Base-by-base conservation (phyloP, 2,329 filamentous ascomycete species). In the Huntiella decipiens region DNA sequence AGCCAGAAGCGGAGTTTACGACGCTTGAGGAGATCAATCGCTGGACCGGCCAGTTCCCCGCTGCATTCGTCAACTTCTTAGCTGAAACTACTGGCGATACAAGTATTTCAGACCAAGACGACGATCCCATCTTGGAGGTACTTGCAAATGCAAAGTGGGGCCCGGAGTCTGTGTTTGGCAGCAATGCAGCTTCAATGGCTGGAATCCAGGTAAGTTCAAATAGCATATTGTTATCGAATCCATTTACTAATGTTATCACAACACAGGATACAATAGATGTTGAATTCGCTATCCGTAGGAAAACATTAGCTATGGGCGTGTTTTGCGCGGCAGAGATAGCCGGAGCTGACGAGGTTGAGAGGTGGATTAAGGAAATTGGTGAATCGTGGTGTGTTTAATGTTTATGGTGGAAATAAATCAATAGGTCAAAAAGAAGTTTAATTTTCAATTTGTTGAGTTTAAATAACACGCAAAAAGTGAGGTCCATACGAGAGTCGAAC, bases 211-310 rank as follows among this genome's bases (percentile, higher is more conserved):
- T 41, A 48, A 41, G 38, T 48, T 19, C 15, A 1, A 3, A 15
- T 15, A 8, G 5, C 10, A 32, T 6, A 15, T 10, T 1, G 7
- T 16, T 4, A 37, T 19, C 4, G 10, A 5, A 10, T 4, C n/a
- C 8, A 12, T 8, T 15, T 17, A 35, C 31, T 16, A 49, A 38
- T 48, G 40, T 38, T 10, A 12, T 10, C 35, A 2, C 19, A 19
- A 28, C 22, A 28, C 22, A 46, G 47, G 32, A 49, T 11, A 37
- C 47, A 2, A 45, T 49, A 10, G 47, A 49, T 28, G 13, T 49
- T 45, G 47, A 49, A 32, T 40, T 33, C n/a, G 47, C 47, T 10
- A 43, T 49, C 28, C 33, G 34, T 22, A 34, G 13, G 8, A 34
- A 38, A 3, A 19, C 19, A n/a, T 31, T 49, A 6, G 38, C 45